Evolutionary conservation across 768 basidiomycete species (phyloP).

Genomic region (Hydnomerulius pinastri): DNA sequence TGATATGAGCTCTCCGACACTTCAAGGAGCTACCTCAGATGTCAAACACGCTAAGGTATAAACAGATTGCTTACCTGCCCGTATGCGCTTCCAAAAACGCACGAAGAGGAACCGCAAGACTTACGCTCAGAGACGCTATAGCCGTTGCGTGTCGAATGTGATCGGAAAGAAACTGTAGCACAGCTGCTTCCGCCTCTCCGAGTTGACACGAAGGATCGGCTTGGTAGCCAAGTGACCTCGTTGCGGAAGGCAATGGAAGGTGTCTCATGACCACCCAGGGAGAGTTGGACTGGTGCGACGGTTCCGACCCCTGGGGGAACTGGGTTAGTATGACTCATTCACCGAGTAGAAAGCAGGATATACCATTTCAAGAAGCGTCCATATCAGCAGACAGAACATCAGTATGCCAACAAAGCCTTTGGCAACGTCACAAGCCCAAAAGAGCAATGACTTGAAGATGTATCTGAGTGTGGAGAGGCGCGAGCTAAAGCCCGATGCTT

Average conservation of each 20-base stretch:
- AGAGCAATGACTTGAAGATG: constrained; percentile 3
- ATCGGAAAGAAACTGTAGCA: constrained; percentile 28
- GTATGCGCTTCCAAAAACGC: constrained; percentile 23
- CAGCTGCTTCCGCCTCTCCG: constrained; percentile 16
- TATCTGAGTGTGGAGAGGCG: neutral
- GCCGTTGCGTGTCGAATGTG: constrained; percentile 31
- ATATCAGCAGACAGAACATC: constrained; percentile 22
- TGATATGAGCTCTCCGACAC: constrained; percentile 10
- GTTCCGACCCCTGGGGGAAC: constrained; percentile 14
- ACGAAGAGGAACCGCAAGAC: constrained; percentile 22
- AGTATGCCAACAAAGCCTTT: constrained; percentile 11
- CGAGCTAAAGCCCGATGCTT: neutral
- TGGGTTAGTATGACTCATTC: constrained; percentile 5
- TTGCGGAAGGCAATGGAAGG: constrained; percentile 12
- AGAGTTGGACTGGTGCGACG: constrained; percentile 3
- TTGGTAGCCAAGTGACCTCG: constrained; percentile 7
- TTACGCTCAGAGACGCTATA: constrained; percentile 20
- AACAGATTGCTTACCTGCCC: constrained; percentile 14
- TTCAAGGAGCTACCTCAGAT: neutral
- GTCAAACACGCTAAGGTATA: neutral
- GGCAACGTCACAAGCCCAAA: constrained; percentile 14
- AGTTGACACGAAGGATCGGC: constrained; percentile 9
- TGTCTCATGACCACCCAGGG: neutral
- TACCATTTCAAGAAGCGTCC: constrained; percentile 28
- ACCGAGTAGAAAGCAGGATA: neutral